Base-by-base conservation (phyloP, 1,139 yeast species). In the Geotrichum candidum region DNA sequence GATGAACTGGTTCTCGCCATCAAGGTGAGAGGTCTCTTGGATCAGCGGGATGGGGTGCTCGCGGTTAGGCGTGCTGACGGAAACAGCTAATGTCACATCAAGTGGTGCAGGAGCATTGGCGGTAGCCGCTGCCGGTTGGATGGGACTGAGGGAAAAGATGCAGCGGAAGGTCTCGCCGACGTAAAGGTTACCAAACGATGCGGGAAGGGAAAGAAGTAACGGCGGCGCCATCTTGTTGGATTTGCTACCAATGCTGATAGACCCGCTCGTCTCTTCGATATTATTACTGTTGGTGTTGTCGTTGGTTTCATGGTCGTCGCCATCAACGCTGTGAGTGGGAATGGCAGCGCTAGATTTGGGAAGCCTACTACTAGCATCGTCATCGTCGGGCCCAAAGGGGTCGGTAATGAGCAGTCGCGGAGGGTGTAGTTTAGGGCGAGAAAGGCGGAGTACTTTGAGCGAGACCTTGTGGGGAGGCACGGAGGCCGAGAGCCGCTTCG, bases 111-210 rank as follows among this genome's bases (percentile, higher is more conserved):
- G 52, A n/a, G 54, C 61, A 23, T 62, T 62, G 22, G 60, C 45
- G 15, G 15, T 3, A 29, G 6, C 56, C 9, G 35, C 31, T 3
- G 13, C 7, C 6, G 52, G 15, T 45, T 45, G 31, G 22, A 38
- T 48, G 27, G 65, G 61, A 58, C 69, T 66, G 23, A 66, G 64
- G 22, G 71, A 68, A 27, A 70, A 58, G 57, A 72, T 64, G 59
- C 71, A 69, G 6, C 66, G 61, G 57, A 72, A 70, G 45, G 66
- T 68, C 57, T 72, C 74, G n/a, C 74, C 74, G 3, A 71, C 72
- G 59, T 69, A 70, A 18, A 70, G 69, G 23, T 66, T 65, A n/a
- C 73, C 73, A 59, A 69, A 69, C 18, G 68, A 60, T 15, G 68
- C 61, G 1, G 73, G 69, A 25, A 70, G 62, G 27, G 67, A 51